Evolutionary conservation across 768 basidiomycete genomes (phyloP), one percentile per base, ranked within the genome.

Genomic region (Thelephora aurantiotincta): DNA sequence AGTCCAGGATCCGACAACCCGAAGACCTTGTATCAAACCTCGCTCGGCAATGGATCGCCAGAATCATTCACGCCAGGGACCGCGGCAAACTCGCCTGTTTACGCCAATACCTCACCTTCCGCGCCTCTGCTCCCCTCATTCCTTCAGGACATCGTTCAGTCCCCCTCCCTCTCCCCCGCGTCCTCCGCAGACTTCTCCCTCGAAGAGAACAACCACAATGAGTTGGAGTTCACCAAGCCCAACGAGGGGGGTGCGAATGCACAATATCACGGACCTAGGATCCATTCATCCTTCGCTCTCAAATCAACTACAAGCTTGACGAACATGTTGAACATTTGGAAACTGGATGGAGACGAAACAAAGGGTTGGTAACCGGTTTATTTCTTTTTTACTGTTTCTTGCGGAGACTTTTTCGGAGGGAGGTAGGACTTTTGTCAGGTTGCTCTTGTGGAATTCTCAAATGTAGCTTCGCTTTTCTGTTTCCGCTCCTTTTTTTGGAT

Each of bases 11-110:
- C 70, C 71, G 1, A 74, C 73, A 14, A 65, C 13, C 19, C 68
- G 37, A 68, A 66, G 44, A 75, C 78, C 6, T 84, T 86, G 60
- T 87, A 86, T 58, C 80, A 86, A 60, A 86, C 85, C 2, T 73
- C 80, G 3, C 70, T 65, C 7, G 63, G 63, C 35, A 66, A 65
- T 48, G 20, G 16, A 18, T 30, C 26, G 9, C 37, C 46, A 19
- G 67, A 69, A 12, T 66, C 67, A 22, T 57, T 67, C 20, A 60
- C 60, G 33, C 59, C 63, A 22, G 49, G 18, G 68, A 69, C 16
- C 68, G 34, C 64, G 61, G 55, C 26, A 30, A 30, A 30, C 26
- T 30, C 26, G 5, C 26, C 26, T 4, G 26, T 9, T 30, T 30
- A 30, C 26, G 26, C 9, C 5, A 30, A 30, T 30, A 9, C 26